Percentiles rank a stretch among this genome's conserved stretches.
Conservation (phyloP, 352 stramenopile genomes). For the Aphanomyces cochlioides region DNA sequence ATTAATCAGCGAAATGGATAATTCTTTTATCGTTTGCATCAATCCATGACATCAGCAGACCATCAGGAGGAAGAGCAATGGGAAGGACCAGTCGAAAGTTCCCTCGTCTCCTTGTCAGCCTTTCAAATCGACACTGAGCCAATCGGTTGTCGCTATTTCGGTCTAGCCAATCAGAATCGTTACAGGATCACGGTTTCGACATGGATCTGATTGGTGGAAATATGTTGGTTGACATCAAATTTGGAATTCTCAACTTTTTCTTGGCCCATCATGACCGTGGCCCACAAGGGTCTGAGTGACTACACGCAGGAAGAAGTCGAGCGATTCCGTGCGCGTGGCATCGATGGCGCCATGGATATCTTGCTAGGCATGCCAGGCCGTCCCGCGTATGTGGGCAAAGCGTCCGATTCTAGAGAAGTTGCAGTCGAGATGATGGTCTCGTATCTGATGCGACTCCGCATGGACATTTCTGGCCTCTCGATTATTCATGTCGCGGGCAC, state of each 20-base stretch:
- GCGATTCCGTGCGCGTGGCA: constrained; percentile 6
- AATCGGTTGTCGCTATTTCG: no score
- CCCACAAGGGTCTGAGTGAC: not conserved
- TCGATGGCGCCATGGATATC: constrained; percentile 49
- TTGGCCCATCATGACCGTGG: not conserved
- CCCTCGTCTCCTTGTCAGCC: no score
- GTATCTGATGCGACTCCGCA: constrained; percentile 54
- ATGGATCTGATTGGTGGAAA: not conserved
- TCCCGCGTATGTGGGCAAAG: constrained; percentile 47
- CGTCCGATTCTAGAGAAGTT: constrained; percentile 36
- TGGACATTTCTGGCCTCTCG: constrained; percentile 56
- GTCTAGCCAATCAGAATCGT: not conserved
- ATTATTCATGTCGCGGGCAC: constrained; percentile 94
- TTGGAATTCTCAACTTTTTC: not conserved
- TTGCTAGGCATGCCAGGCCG: constrained; percentile 59
- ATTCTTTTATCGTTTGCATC: not conserved
- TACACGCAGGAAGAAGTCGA: constrained; percentile 14
- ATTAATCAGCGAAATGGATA: constrained; percentile 4
- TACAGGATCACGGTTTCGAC: not conserved
- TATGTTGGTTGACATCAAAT: constrained; percentile 5
- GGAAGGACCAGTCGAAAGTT: not conserved
- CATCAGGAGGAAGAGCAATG: not conserved
- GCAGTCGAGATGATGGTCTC: constrained; percentile 78
- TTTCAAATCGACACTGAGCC: no score
- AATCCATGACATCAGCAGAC: not conserved